These are phyloP conservation scores for Geranium rotundifolium DNA, from an alignment of 345 rosid species.

Conservation along the genomic window DNA sequence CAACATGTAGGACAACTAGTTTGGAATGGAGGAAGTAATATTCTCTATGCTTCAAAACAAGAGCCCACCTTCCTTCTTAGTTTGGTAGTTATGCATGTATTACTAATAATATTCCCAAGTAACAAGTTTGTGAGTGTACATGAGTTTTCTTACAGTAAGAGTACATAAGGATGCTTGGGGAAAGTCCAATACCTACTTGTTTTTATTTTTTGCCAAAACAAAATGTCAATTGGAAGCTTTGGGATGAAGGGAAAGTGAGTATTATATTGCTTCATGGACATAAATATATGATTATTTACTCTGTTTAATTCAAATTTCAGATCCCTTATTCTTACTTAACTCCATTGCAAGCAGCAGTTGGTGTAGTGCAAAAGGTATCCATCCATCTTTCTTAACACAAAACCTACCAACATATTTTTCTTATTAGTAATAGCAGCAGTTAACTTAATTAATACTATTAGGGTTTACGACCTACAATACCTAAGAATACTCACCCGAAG, in stretches of 20 bases:
- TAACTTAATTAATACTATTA: conserved; percentile 10
- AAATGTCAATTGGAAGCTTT: not conserved
- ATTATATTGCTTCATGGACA: too few species aligned
- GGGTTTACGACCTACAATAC: conserved; percentile 80
- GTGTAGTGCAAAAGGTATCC: conserved; percentile 82
- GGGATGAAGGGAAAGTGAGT: not conserved
- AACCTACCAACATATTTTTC: not conserved
- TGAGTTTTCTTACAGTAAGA: too few species aligned
- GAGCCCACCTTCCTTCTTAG: too few species aligned
- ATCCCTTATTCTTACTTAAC: conserved; percentile 65
- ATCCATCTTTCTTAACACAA: not conserved
- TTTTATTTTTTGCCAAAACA: not conserved
- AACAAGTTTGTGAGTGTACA: too few species aligned
- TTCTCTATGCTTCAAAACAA: too few species aligned
- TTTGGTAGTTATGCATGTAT: too few species aligned
- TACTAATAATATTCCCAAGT: too few species aligned
- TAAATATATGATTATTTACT: not conserved
- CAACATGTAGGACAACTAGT: too few species aligned
- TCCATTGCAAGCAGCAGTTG: conserved; percentile 89
- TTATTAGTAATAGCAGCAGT: not conserved
- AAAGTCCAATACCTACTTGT: too few species aligned
- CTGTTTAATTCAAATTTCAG: conserved; percentile 26
- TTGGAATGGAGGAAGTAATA: too few species aligned
- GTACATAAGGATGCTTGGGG: too few species aligned
- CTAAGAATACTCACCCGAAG: conserved; percentile 63